Base-by-base conservation (phyloP, 495 filamentous ascomycete species). In the Hypomontagnella monticulosa region DNA sequence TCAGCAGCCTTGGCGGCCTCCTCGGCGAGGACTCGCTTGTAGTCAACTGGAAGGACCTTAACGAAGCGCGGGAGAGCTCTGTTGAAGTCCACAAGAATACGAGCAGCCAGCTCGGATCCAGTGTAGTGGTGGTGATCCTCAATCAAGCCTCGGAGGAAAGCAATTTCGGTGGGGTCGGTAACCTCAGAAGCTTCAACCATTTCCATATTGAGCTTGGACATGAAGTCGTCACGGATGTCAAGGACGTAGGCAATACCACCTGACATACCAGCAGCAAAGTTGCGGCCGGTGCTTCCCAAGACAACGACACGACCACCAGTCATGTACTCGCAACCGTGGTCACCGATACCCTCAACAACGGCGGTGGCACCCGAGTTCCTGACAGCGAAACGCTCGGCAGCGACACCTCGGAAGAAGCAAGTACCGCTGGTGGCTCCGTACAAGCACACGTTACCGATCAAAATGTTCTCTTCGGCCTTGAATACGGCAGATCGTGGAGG, bases 301-400 rank as follows among this genome's bases (percentile, higher is more conserved):
- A 96, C 83, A 58, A 99, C 80, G 36, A 98, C 87, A 74, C 96
- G 92, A 72, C 95, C 95, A 72, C 95, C 95, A 60, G 95, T 99
- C 95, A 99, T 99, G 85, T 99, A 99, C 81, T 99, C 95, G 74
- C 94, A 98, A 46, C 94, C 93, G 74, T 99, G 95, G 75, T 99
- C 95, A 82, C 95, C 95, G 53, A 97, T 88, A 78, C 96, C 95
- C 80, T 99, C 95, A 66, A 98, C 94, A 65, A 99, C 91, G 30
- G 96, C 95, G 27, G 90, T 98, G 41, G 91, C 95, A 75, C 95
- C 95, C 0, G 96, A 98, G 82, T 99, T 99, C 66, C 95, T 92
- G 52, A 99, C 95, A 46, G 93, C 94, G 71, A 99, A 99, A 67
- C 95, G 92, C 83, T 99, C 95, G 30, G 95, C 95, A 69, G 95